A percentile compares a stretch with the other conserved stretches of the same genome.
phyloP scores from a whole-genome alignment of 1,284 basidiomycete genomes.

The Ceratobasidium sp. region DNA sequence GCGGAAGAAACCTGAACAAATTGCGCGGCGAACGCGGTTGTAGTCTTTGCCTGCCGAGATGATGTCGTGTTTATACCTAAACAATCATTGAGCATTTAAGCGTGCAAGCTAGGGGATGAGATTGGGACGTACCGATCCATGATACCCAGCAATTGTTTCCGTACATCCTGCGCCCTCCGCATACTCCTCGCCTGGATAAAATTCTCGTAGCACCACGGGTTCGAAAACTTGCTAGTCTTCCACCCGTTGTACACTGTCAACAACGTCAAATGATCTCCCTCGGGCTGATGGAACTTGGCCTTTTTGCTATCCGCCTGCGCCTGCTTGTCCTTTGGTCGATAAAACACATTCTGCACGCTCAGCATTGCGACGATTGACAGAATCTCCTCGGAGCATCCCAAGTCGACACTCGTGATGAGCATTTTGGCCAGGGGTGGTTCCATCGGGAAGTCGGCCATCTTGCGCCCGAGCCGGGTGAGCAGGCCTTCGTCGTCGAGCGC shows the following conservation, averaged over 20 bases:
- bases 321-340: conserved; percentile 98
- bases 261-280: conserved; percentile 96
- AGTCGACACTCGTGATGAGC: conserved; percentile 97
- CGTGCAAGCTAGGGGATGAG: background rate
- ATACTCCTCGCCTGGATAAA: conserved; percentile 98
- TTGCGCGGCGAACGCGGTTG: conserved; percentile 93
- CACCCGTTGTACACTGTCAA: conserved; percentile 98
- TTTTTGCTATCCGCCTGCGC: conserved; percentile 99
- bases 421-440: conserved; percentile 97
- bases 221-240: conserved; percentile 94
- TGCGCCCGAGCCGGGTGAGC: conserved; percentile 91
- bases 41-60: conserved; percentile 91
- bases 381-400: conserved; percentile 97
- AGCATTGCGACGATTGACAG: conserved; percentile 98
- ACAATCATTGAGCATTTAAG: background rate
- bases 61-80: conserved; percentile 94
- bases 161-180: conserved; percentile 96
- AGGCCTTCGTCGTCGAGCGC: conserved; percentile 97
- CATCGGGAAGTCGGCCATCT: conserved; percentile 99
- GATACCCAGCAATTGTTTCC: conserved; percentile 96
- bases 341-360: conserved; percentile 96
- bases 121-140: conserved; percentile 85
- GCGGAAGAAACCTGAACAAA: conserved; percentile 96
- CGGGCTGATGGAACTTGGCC: conserved; percentile 97
- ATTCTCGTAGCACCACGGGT: conserved; percentile 98